phyloP scores from a whole-genome alignment of 2,329 filamentous ascomycete species.

The Trichoderma atrobrunneum region DNA sequence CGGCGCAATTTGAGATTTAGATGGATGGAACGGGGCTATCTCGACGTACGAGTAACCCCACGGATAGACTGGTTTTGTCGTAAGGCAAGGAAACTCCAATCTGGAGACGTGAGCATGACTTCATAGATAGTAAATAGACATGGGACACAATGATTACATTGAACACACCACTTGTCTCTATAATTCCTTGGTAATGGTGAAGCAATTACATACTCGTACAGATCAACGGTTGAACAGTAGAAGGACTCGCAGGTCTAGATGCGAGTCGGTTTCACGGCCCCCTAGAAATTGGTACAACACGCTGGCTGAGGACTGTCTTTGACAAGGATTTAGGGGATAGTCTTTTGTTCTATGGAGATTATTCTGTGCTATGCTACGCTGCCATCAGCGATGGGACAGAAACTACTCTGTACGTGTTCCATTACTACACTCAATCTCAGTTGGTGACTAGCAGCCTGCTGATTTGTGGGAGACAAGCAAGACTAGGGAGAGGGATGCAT shows the following conservation, averaged over 20 bases:
- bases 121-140: slow-evolving; percentile 5
- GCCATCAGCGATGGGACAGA: background rate
- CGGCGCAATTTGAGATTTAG: background rate
- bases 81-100: slow-evolving; percentile 1
- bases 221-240: background rate
- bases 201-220: background rate
- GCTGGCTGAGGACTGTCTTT: too few species aligned
- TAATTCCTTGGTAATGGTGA: background rate
- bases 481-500: background rate
- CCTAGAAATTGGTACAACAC: background rate
- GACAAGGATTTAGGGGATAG: background rate
- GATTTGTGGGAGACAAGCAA: background rate
- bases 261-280: background rate
- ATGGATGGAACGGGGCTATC: background rate
- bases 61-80: slow-evolving; percentile 4
- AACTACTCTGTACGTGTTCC: background rate
- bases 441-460: background rate
- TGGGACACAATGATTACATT: background rate
- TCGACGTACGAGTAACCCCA: background rate
- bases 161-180: background rate
- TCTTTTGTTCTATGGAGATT: background rate
- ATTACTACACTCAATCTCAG: background rate
- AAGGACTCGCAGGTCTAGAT: background rate
- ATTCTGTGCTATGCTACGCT: background rate
- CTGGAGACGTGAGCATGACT: background rate